Conservation (phyloP, 805 yeast genomes). For the Nakazawaea sp. region DNA sequence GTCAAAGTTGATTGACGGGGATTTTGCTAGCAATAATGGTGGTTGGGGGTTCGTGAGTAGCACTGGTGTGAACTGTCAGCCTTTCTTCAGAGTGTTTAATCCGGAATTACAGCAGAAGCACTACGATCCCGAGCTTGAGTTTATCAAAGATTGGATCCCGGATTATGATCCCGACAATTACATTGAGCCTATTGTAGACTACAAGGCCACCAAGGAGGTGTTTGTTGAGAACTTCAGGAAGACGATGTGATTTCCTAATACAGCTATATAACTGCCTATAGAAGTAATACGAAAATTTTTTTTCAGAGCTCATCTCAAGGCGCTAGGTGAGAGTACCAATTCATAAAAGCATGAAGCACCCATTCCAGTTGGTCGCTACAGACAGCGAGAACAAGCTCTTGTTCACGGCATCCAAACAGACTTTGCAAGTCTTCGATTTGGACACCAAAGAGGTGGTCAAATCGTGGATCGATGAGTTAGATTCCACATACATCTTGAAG, state of each 20-base stretch:
- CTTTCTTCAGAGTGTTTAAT: slow-evolving; percentile 49
- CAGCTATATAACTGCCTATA: too few species aligned
- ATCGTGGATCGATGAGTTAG: slow-evolving; percentile 55
- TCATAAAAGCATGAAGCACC: slow-evolving; percentile 79
- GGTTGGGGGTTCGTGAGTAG: slow-evolving; percentile 54
- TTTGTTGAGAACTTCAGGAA: slow-evolving; percentile 34
- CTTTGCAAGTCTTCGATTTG: slow-evolving; percentile 44
- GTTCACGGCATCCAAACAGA: slow-evolving; percentile 52
- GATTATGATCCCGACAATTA: slow-evolving; percentile 33
- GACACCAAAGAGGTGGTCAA: slow-evolving; percentile 38
- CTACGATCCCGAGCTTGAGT: slow-evolving; percentile 40
- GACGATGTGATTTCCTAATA: too few species aligned
- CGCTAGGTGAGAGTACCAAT: too few species aligned
- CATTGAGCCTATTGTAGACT: slow-evolving; percentile 38
- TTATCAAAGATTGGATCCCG: slow-evolving; percentile 43
- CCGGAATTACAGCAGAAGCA: slow-evolving; percentile 42
- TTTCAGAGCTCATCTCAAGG: neutral
- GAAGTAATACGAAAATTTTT: slow-evolving; percentile 6
- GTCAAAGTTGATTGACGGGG: slow-evolving; percentile 42
- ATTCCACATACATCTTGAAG: slow-evolving; percentile 33
- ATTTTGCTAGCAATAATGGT: slow-evolving; percentile 46
- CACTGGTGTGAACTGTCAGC: slow-evolving; percentile 49
- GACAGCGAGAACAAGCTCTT: slow-evolving; percentile 38
- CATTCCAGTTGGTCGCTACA: slow-evolving; percentile 53
- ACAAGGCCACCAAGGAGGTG: slow-evolving; percentile 31